Evolutionary conservation across 176 grass and related monocot species (phyloP).

Genomic region (Panicum miliaceum): DNA sequence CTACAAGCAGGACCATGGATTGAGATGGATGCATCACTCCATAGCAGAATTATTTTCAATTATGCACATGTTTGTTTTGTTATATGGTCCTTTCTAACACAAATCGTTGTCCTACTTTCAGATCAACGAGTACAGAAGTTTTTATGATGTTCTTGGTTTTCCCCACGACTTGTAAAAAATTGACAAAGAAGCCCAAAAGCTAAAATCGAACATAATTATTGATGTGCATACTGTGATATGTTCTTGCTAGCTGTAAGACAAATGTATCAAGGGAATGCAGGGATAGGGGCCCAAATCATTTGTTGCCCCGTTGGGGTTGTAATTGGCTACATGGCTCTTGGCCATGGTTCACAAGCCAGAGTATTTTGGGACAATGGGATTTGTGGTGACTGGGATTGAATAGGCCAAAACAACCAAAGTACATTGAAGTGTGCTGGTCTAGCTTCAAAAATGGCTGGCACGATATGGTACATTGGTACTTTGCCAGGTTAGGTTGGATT

Average conservation of each 20-base stretch:
- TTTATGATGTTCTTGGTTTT: not conserved
- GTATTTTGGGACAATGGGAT: not conserved
- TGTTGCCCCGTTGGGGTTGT: not conserved
- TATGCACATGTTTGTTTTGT: constrained; percentile 18
- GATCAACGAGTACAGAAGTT: not conserved
- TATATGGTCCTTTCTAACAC: not conserved
- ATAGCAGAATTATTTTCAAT: not conserved
- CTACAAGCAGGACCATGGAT: not conserved
- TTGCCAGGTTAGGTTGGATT: constrained; percentile 31
- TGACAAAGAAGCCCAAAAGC: not conserved
- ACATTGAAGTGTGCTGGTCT: not conserved
- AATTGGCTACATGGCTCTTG: not conserved
- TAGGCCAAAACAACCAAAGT: not conserved
- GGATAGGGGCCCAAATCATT: constrained; percentile 16
- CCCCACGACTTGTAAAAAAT: not conserved
- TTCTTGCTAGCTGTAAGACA: not conserved
- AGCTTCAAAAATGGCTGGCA: not conserved
- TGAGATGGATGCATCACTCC: not conserved
- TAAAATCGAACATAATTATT: not conserved
- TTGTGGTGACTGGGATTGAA: constrained; percentile 13
- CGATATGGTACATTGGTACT: not conserved
- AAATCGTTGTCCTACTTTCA: not conserved
- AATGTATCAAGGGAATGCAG: not conserved
- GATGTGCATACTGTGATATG: not conserved
- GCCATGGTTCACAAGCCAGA: not conserved